These are phyloP conservation scores for Penicillium nordicum DNA, from an alignment of 2,329 filamentous ascomycete species.

Conservation along the genomic window DNA sequence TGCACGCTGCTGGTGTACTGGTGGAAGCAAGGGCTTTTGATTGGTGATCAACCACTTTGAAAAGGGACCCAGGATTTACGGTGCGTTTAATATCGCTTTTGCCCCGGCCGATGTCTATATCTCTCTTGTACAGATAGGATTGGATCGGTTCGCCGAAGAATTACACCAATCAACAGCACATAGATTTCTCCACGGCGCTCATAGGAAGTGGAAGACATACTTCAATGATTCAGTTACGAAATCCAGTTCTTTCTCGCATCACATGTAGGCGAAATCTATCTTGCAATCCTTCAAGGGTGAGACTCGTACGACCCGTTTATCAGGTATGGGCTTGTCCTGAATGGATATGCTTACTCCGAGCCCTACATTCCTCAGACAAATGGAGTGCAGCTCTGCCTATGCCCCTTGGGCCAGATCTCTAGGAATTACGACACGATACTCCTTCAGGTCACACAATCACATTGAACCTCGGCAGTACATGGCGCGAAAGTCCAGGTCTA, in stretches of 20 bases:
- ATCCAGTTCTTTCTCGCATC: not conserved
- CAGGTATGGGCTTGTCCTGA: not conserved
- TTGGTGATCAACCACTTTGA: not conserved
- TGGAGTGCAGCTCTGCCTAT: not conserved
- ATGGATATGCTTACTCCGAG: not conserved
- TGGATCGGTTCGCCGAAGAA: constrained; percentile 1
- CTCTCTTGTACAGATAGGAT: constrained; percentile 12
- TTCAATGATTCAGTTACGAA: not conserved
- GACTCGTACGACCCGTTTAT: constrained; percentile 2
- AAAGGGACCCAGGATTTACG: not conserved
- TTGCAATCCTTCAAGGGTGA: not conserved
- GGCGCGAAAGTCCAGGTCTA: not conserved
- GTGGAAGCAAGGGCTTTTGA: constrained; percentile 38
- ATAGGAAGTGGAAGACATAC: not conserved
- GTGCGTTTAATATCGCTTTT: not conserved
- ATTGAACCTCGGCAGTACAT: constrained; percentile 4
- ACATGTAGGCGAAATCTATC: constrained; percentile 2
- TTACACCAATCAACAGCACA: constrained; percentile 5
- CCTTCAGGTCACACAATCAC: not conserved
- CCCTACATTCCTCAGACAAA: not conserved
- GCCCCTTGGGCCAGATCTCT: not conserved
- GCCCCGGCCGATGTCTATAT: not conserved
- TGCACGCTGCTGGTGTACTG: constrained; percentile 60
- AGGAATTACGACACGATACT: not conserved
- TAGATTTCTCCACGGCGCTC: not conserved